These are phyloP conservation scores for Nyctanthes arbortristis DNA, from an alignment of 257 asterid genomes.

Conservation along the genomic window DNA sequence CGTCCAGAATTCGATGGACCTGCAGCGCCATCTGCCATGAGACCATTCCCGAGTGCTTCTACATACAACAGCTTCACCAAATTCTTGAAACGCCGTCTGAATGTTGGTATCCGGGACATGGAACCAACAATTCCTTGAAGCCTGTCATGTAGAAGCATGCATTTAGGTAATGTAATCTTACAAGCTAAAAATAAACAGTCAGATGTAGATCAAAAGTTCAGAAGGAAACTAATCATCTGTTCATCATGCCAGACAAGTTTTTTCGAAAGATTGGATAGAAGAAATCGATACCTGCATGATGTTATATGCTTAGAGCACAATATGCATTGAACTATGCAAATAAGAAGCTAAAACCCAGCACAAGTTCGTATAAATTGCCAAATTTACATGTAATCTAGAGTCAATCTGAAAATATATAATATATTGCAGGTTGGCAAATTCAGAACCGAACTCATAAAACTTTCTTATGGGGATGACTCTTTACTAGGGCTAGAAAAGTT, in stretches of 20 bases:
- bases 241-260: no score
- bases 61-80: constrained; percentile 59
- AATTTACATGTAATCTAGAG: background rate
- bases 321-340: background rate
- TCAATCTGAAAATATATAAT: background rate
- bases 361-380: background rate
- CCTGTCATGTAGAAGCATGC: constrained; percentile 37
- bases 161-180: background rate
- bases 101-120: constrained; percentile 74
- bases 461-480: background rate
- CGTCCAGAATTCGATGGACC: constrained; percentile 25
- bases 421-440: background rate
- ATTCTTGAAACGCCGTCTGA: constrained; percentile 71
- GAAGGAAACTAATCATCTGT: background rate
- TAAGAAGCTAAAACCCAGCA: background rate
- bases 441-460: background rate
- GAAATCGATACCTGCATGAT: background rate
- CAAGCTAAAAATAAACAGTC: background rate
- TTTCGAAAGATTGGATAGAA: background rate
- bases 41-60: constrained; percentile 54
- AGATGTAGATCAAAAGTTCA: background rate
- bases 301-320: background rate
- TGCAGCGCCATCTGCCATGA: constrained; percentile 22
- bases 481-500: background rate
- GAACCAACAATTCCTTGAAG: constrained; percentile 79